A percentile compares a stretch with the other conserved stretches of the same genome.
phyloP scores from a whole-genome alignment of 179 eudicot species.

The Carnegiea gigantea region DNA sequence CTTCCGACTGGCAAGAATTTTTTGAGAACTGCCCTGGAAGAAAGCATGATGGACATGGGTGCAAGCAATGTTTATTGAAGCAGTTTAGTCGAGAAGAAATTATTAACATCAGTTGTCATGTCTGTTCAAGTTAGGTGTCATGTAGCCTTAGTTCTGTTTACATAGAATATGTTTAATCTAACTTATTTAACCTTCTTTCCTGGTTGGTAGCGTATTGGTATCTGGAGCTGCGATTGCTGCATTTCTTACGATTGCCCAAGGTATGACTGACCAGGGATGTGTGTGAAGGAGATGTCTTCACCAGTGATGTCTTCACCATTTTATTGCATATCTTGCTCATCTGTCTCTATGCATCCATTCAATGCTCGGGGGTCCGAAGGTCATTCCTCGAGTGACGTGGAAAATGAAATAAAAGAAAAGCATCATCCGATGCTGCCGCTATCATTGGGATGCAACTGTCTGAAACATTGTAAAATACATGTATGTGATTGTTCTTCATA shows the following conservation, averaged over 20 bases:
- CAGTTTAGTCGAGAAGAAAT: not conserved
- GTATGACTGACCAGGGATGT: conserved; percentile 95
- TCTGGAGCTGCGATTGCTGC: conserved; percentile 90
- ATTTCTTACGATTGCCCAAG: conserved; percentile 66
- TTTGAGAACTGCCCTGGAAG: not conserved
- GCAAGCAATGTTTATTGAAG: not conserved
- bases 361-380: not conserved
- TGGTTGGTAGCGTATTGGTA: conserved; percentile 63
- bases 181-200: not conserved
- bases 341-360: conserved; percentile 6
- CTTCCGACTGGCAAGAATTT: not conserved
- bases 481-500: conserved; percentile 10
- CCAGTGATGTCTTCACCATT: not conserved
- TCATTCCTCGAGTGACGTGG: conserved; percentile 20
- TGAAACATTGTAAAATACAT: conserved; percentile 23
- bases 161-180: not conserved
- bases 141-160: not conserved
- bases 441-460: not conserved
- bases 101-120: not conserved
- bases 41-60: not conserved
- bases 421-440: conserved; percentile 13
- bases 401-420: not conserved
- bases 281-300: conserved; percentile 31
- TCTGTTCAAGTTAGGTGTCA: not conserved
- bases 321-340: not conserved